Evolutionary conservation across 1,139 yeast genomes (phyloP).

Genomic region (Saccharomyces hybrid): DNA sequence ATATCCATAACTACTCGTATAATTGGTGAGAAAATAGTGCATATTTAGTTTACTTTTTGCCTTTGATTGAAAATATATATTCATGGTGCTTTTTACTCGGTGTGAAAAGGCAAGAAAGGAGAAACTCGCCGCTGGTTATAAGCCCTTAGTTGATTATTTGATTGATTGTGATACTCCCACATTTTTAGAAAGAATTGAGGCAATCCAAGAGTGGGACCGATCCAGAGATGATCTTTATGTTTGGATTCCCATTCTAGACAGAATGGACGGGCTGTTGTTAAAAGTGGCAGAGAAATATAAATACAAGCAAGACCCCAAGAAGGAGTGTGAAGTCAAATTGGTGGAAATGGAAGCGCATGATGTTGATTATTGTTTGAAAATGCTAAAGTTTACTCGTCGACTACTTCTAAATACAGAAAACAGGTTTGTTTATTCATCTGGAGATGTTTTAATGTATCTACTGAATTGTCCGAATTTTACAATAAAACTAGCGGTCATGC

Average conservation of each 20-base stretch:
- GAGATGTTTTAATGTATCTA: constrained; percentile 53
- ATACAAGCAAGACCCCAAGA: constrained; percentile 23
- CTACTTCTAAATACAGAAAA: constrained; percentile 65
- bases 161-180: constrained; percentile 16
- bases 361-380: constrained; percentile 39
- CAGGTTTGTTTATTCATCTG: constrained; percentile 58
- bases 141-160: constrained; percentile 29
- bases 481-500: constrained; percentile 55
- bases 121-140: constrained; percentile 24
- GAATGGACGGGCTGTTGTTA: constrained; percentile 64
- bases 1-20: neutral
- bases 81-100: constrained; percentile 27
- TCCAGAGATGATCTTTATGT: constrained; percentile 67
- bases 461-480: constrained; percentile 53
- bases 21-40: neutral
- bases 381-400: constrained; percentile 54
- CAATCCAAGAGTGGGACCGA: constrained; percentile 45
- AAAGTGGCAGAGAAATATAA: constrained; percentile 46
- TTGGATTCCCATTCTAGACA: constrained; percentile 71
- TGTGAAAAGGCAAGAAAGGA: constrained; percentile 29
- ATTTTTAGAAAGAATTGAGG: constrained; percentile 21
- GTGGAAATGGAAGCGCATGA: constrained; percentile 42
- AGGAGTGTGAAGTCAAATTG: constrained; percentile 40
- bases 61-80: neutral
- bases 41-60: neutral